Conservation (phyloP, 2,329 filamentous ascomycete genomes). For the Chaetomium globosum region DNA sequence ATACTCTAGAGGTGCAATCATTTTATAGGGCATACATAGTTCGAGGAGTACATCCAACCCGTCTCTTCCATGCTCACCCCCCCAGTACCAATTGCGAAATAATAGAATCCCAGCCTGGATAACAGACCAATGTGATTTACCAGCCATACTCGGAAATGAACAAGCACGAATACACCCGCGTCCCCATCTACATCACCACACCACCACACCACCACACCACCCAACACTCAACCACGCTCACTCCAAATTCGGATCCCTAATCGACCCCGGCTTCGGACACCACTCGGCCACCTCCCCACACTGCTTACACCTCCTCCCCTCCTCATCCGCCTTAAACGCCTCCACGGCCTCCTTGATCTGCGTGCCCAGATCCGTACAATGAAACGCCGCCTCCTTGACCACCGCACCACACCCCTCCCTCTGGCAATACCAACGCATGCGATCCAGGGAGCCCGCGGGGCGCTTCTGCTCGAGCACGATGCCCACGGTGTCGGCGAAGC, state of each 20-base stretch:
- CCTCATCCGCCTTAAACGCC: conserved; percentile 68
- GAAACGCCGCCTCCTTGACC: conserved; percentile 84
- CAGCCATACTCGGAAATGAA: neutral
- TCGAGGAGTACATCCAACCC: too few species aligned
- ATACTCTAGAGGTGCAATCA: too few species aligned
- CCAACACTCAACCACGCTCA: neutral
- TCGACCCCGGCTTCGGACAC: conserved; percentile 63
- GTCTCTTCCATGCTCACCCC: neutral
- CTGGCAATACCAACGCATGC: conserved; percentile 87
- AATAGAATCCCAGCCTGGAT: neutral
- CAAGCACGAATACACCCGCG: conserved; percentile 1
- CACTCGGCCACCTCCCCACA: conserved; percentile 78
- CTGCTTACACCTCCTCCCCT: conserved; percentile 71
- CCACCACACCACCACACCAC: neutral
- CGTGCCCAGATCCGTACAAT: conserved; percentile 86
- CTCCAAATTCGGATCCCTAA: conserved; percentile 60
- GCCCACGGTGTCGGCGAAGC: conserved; percentile 92
- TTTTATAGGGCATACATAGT: too few species aligned
- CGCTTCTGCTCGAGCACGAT: conserved; percentile 87
- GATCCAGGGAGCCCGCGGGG: conserved; percentile 70
- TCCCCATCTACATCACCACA: conserved; percentile 5
- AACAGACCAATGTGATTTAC: neutral
- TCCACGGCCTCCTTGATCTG: conserved; percentile 94
- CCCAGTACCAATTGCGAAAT: neutral
- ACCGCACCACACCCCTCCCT: conserved; percentile 60